phyloP scores from a whole-genome alignment of 345 rosid genomes.

The Pistacia atlantica region DNA sequence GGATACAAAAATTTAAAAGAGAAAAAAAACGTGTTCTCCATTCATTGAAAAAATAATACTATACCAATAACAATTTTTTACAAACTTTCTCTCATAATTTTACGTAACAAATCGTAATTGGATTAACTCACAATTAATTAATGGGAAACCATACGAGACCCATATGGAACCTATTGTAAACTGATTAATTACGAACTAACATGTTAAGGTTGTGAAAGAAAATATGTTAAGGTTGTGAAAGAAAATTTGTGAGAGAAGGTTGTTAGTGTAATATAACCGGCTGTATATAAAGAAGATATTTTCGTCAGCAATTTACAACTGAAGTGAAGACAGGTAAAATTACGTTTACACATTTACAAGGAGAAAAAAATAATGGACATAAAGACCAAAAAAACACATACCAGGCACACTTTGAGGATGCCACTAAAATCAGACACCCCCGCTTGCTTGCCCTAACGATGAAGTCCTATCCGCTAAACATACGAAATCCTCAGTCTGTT shows the following conservation, averaged over 20 bases:
- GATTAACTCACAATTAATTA: too few species aligned
- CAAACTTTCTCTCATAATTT: too few species aligned
- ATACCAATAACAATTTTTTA: too few species aligned
- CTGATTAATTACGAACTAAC: too few species aligned
- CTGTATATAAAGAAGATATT: background rate
- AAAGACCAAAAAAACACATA: background rate
- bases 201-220: too few species aligned
- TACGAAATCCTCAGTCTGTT: conserved; percentile 4
- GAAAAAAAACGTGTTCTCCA: background rate
- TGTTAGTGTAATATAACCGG: too few species aligned
- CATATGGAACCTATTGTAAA: too few species aligned
- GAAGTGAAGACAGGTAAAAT: conserved; percentile 2
- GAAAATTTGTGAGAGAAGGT: too few species aligned
- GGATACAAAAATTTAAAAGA: background rate
- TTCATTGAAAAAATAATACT: background rate
- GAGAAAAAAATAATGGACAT: conserved; percentile 18
- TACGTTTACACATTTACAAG: conserved; percentile 19
- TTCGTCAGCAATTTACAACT: conserved; percentile 11
- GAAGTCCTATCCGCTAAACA: conserved; percentile 18
- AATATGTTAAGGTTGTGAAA: too few species aligned
- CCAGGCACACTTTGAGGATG: conserved; percentile 31
- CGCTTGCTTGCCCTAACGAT: conserved; percentile 8
- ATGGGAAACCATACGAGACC: too few species aligned
- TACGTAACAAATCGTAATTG: too few species aligned
- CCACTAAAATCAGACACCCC: conserved; percentile 41